Evolutionary conservation across 2,329 filamentous ascomycete species (phyloP).

Genomic region (Monosporascus sp.): DNA sequence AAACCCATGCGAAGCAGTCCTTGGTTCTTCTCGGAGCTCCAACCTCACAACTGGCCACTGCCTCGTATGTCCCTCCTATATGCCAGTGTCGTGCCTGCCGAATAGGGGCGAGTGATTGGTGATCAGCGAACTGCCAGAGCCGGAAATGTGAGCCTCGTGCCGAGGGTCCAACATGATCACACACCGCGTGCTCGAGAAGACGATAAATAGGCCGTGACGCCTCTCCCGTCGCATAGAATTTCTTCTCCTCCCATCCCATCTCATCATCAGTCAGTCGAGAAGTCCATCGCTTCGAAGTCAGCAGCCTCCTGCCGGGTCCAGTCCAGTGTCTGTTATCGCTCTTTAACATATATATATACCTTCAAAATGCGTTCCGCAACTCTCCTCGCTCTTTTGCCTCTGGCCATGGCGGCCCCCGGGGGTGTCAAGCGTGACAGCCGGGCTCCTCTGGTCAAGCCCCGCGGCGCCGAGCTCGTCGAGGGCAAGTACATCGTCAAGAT

Average conservation of each 20-base stretch:
- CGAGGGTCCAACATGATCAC: conserved; percentile 3
- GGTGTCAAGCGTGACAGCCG: conserved; percentile 18
- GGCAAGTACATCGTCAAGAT: conserved; percentile 42
- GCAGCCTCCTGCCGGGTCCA: conserved; percentile 3
- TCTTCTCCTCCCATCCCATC: conserved; percentile 3
- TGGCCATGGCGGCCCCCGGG: conserved; percentile 25
- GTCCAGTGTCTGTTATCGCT: conserved; percentile 1
- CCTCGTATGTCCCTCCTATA: background rate
- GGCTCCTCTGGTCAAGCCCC: conserved; percentile 23
- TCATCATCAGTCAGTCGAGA: conserved; percentile 2
- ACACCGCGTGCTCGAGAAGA: background rate
- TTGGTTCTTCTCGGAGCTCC: too few relatives aligned
- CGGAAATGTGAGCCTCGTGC: conserved; percentile 2
- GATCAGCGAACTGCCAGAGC: background rate
- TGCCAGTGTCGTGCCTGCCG: background rate
- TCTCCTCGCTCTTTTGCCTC: conserved; percentile 22
- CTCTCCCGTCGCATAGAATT: background rate
- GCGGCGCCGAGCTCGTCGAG: conserved; percentile 22
- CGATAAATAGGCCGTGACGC: conserved; percentile 5
- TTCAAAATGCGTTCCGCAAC: conserved; percentile 23
- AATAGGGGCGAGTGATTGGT: background rate
- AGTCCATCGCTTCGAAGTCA: conserved; percentile 7
- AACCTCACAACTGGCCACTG: background rate
- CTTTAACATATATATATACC: background rate
- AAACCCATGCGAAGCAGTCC: too few relatives aligned